Evolutionary conservation across 306 rosid genomes (phyloP), one percentile per base, ranked within the genome.

Genomic region (Cucurbita argyrosperma): DNA sequence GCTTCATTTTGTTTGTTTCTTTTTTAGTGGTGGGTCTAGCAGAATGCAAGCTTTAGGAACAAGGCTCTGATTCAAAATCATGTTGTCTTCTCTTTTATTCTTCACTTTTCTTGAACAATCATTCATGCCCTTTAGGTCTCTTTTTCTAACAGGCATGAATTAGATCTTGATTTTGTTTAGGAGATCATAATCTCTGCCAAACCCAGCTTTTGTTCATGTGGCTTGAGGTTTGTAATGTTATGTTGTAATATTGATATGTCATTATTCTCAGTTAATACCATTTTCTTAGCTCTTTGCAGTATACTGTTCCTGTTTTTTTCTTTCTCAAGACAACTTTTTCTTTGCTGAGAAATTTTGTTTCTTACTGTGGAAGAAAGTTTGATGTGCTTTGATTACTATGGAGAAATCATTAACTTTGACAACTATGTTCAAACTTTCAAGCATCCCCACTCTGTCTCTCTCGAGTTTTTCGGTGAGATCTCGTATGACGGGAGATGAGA

Each of bases 151-250:
- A 66, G 39, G 39, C 71, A 64, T 64, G 71, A 39, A 40, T 64
- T 16, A 30, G 74, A 68, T 21, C 12, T 35, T 62, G 70, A 63
- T 63, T 30, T 63, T 63, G 70, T 40, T 63, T 63, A 63, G 70
- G 8, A 7, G 12, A 63, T 38, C 4, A 63, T 57, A 57, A 63
- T 63, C 50, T 50, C 21, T 50, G 26, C 59, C 74, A 70, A 70
- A 70, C 74, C 74, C 74, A 70, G 59, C 46, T 70, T 43, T 42
- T 50, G 59, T 70, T 13, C 74, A 50, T 70, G 58, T 70, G 74
- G 59, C 51, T 70, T 49, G 59, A 70, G 74, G 16, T 30, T 50
- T 69, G 8, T 69, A 49, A 69, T 49, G 8, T 38, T 7, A 38
- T 68, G 8, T 69, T 47, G 8, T 39, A 16, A 39, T 63, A 8